These are phyloP conservation scores for Chalciporus piperatus DNA, from an alignment of 768 basidiomycete genomes.

Conservation along the genomic window DNA sequence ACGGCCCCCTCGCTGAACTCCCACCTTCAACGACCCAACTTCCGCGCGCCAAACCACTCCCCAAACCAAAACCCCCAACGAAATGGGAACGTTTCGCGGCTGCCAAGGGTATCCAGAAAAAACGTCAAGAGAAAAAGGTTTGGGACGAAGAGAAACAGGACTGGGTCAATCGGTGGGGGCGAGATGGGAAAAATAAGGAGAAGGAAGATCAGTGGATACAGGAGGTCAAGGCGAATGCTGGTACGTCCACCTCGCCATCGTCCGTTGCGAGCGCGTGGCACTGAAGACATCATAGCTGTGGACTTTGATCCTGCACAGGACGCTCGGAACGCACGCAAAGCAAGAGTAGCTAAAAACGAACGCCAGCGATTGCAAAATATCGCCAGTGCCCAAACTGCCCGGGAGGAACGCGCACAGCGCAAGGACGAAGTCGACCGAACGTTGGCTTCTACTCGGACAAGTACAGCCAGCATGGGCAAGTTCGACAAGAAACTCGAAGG, in stretches of 20 bases:
- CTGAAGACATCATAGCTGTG: slow-evolving; percentile 47
- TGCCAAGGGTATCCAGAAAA: slow-evolving; percentile 89
- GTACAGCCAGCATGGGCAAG: slow-evolving; percentile 94
- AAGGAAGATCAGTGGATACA: slow-evolving; percentile 86
- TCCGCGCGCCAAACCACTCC: slow-evolving; percentile 89
- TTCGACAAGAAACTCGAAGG: slow-evolving; percentile 91
- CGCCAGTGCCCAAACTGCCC: slow-evolving; percentile 48
- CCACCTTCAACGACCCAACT: slow-evolving; percentile 74
- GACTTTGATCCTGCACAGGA: slow-evolving; percentile 77
- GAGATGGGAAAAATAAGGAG: slow-evolving; percentile 85
- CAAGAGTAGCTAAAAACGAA: slow-evolving; percentile 80
- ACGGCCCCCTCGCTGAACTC: slow-evolving; percentile 81
- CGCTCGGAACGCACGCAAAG: slow-evolving; percentile 78
- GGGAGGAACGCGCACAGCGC: slow-evolving; percentile 44
- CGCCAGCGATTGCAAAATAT: slow-evolving; percentile 71
- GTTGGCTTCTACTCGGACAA: slow-evolving; percentile 69
- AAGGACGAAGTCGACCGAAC: slow-evolving; percentile 76
- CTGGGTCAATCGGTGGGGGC: slow-evolving; percentile 91
- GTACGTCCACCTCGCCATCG: slow-evolving; percentile 41
- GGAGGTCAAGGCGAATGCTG: slow-evolving; percentile 84
- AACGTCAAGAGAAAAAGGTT: slow-evolving; percentile 68
- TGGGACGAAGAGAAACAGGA: slow-evolving; percentile 96
- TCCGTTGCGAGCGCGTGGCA: not conserved
- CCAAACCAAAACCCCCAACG: slow-evolving; percentile 87
- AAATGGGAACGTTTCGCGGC: slow-evolving; percentile 98